Conservation (phyloP, 1,284 basidiomycete species). For the Gomphus bonarii region DNA sequence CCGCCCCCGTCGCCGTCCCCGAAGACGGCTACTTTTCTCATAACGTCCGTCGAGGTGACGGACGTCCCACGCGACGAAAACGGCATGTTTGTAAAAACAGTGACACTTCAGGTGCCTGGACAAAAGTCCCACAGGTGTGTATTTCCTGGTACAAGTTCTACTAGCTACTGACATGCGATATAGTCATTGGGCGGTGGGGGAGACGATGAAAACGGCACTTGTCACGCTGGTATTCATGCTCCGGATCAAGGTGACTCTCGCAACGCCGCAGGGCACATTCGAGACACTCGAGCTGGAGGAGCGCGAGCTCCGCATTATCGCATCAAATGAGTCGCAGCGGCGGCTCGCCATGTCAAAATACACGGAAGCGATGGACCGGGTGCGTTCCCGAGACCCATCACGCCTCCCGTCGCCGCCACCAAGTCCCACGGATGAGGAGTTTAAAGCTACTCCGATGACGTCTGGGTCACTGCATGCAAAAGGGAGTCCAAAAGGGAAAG, state of each 20-base stretch:
- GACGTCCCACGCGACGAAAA: constrained; percentile 39
- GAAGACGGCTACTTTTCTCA: constrained; percentile 20
- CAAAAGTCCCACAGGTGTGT: constrained; percentile 34
- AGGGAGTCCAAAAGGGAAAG: constrained; percentile 18
- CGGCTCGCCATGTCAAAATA: constrained; percentile 54
- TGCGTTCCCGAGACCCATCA: constrained; percentile 21
- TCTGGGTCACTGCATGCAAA: not conserved
- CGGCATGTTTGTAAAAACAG: constrained; percentile 50
- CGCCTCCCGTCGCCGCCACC: constrained; percentile 5
- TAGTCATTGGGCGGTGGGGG: constrained; percentile 66
- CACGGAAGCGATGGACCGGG: constrained; percentile 28
- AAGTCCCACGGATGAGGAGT: constrained; percentile 1
- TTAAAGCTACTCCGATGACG: constrained; percentile 5
- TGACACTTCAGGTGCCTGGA: constrained; percentile 64
- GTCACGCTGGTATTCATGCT: constrained; percentile 62
- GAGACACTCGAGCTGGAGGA: constrained; percentile 53
- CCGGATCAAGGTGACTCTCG: constrained; percentile 46
- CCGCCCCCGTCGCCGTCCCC: constrained; percentile 12
- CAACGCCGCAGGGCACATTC: constrained; percentile 30
- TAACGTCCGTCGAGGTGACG: constrained; percentile 48
- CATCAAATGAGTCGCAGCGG: constrained; percentile 60
- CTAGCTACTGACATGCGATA: constrained; percentile 12
- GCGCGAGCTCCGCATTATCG: constrained; percentile 51
- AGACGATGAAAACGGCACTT: constrained; percentile 56
- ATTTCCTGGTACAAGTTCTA: not conserved